Percentiles rank a stretch among this genome's conserved stretches.
Evolutionary conservation across 2,329 filamentous ascomycete genomes (phyloP).

Genomic region (Beauveria brongniartii): DNA sequence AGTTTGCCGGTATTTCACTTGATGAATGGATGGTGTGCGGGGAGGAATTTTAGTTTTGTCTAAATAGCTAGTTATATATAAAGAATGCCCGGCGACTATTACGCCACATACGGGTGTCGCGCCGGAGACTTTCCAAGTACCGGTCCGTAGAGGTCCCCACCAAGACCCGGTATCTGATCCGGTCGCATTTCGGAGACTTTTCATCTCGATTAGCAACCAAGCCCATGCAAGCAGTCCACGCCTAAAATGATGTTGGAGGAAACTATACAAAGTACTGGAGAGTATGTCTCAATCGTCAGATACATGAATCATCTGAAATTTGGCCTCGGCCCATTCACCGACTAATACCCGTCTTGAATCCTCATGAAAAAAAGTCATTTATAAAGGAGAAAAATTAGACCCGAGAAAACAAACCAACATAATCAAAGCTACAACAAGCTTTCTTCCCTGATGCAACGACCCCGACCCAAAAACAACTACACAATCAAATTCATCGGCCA

Average conservation of each 20-base stretch:
- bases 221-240: neutral
- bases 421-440: neutral
- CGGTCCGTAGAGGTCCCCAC: neutral
- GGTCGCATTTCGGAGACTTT: conserved; percentile 8
- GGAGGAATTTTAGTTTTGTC: neutral
- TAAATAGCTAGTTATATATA: neutral
- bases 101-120: neutral
- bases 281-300: no score
- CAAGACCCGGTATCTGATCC: neutral
- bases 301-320: no score
- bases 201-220: neutral
- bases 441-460: neutral
- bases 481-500: no score
- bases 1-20: neutral
- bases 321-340: no score
- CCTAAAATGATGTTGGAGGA: no score
- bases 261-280: no score
- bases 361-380: neutral
- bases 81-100: conserved; percentile 3
- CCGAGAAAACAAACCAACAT: neutral
- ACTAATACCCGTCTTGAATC: no score
- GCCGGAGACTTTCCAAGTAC: neutral
- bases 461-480: neutral
- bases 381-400: neutral
- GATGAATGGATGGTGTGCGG: neutral